Evolutionary conservation across 2,329 filamentous ascomycete genomes (phyloP).

Genomic region (Aspergillus puulaauensis): DNA sequence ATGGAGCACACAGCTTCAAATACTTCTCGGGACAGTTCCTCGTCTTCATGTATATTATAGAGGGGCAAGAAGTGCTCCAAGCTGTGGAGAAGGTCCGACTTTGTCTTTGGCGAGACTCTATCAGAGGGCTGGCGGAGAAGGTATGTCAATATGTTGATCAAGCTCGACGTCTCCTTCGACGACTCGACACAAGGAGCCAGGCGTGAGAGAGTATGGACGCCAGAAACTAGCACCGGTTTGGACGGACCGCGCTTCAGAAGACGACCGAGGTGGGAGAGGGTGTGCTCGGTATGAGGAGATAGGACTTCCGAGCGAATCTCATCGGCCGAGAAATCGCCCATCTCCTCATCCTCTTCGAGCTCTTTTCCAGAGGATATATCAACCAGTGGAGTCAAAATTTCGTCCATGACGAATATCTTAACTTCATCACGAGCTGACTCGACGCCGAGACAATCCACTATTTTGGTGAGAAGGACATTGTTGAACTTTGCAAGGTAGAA

Average conservation of each 20-base stretch:
- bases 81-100: conserved; percentile 76
- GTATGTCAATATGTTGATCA: conserved; percentile 77
- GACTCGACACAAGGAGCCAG: conserved; percentile 69
- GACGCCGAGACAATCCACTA: conserved; percentile 71
- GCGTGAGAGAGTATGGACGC: conserved; percentile 75
- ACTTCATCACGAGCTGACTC: conserved; percentile 82
- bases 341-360: conserved; percentile 50
- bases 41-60: conserved; percentile 57
- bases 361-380: conserved; percentile 57
- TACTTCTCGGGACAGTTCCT: conserved; percentile 61
- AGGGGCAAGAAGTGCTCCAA: conserved; percentile 76
- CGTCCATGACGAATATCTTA: conserved; percentile 73
- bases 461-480: conserved; percentile 59
- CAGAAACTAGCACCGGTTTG: conserved; percentile 74
- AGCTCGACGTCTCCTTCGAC: conserved; percentile 64
- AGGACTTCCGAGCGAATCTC: conserved; percentile 38
- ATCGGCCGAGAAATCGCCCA: conserved; percentile 40
- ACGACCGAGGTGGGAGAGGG: conserved; percentile 56
- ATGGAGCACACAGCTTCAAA: conserved; percentile 75
- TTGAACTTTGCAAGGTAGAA: conserved; percentile 68
- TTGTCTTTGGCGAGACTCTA: conserved; percentile 77
- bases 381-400: conserved; percentile 70
- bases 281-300: conserved; percentile 62
- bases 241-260: conserved; percentile 60
- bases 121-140: conserved; percentile 82